These are phyloP conservation scores for Carex arenaria DNA, from an alignment of 202 grass and related monocot species.

Conservation along the genomic window DNA sequence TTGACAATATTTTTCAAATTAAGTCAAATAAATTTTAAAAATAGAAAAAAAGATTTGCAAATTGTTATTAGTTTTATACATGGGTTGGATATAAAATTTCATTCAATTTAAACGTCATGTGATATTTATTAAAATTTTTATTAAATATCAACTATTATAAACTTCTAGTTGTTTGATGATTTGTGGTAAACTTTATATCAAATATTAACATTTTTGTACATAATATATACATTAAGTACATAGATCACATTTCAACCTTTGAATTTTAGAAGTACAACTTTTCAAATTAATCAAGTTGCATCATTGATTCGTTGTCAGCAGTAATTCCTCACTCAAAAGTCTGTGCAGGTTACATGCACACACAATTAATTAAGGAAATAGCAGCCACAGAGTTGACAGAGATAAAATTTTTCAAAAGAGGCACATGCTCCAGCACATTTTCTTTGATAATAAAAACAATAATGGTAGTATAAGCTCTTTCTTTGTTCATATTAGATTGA, in stretches of 20 bases:
- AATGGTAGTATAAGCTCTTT: not conserved
- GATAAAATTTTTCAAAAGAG: not conserved
- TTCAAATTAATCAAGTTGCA: not conserved
- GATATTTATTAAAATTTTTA: not conserved
- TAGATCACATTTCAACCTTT: not conserved
- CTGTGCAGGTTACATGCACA: not conserved
- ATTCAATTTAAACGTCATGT: not conserved
- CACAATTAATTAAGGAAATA: not conserved
- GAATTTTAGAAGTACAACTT: not conserved
- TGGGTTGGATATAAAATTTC: not conserved
- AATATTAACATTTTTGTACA: not conserved
- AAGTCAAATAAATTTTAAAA: not conserved
- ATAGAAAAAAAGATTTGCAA: not conserved
- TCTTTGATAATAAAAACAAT: slow-evolving; percentile 6
- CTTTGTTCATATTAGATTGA: slow-evolving; percentile 6
- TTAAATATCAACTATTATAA: not conserved
- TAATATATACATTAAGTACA: not conserved
- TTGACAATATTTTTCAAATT: not conserved
- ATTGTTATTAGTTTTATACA: too few relatives aligned
- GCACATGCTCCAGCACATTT: slow-evolving; percentile 24
- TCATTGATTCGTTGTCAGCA: not conserved
- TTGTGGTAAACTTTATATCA: not conserved
- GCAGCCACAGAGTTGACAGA: not conserved
- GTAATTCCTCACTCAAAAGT: not conserved
- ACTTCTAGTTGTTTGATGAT: not conserved